Percentiles rank a stretch among this genome's conserved stretches.
These are phyloP conservation scores for Oryza nivara DNA, from an alignment of 176 grass and related monocot genomes.

Conservation along the genomic window DNA sequence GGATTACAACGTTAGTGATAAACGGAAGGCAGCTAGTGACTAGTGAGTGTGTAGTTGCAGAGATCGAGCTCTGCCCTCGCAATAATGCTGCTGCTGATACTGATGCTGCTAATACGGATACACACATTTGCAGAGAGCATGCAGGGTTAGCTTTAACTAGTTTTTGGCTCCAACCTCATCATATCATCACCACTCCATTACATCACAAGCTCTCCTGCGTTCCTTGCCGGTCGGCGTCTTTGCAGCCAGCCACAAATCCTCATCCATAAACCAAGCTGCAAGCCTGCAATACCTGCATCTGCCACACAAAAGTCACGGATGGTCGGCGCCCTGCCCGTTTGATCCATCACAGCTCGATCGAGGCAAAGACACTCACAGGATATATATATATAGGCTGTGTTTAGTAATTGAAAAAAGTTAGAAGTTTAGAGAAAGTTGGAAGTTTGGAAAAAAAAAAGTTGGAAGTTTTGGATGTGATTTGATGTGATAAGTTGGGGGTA, in stretches of 20 bases:
- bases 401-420: no score
- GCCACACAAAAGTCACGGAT: background rate
- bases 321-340: slow-evolving; percentile 9
- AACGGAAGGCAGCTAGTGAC: no score
- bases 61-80: no score
- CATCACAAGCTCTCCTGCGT: background rate
- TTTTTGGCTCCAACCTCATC: background rate
- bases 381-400: no score
- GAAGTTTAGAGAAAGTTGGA: no score
- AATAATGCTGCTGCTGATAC: no score
- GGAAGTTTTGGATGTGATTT: no score
- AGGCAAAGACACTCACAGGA: background rate
- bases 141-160: background rate
- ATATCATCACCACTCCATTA: background rate
- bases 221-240: background rate
- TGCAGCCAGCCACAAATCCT: background rate
- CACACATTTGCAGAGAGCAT: background rate
- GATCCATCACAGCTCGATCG: background rate
- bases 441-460: no score
- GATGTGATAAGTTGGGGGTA: no score
- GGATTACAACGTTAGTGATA: no score
- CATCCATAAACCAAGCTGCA: background rate
- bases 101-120: background rate
- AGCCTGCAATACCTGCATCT: background rate
- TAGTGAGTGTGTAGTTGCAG: no score